Base-by-base conservation (phyloP, 495 filamentous ascomycete species). In the Trichoderma virens region DNA sequence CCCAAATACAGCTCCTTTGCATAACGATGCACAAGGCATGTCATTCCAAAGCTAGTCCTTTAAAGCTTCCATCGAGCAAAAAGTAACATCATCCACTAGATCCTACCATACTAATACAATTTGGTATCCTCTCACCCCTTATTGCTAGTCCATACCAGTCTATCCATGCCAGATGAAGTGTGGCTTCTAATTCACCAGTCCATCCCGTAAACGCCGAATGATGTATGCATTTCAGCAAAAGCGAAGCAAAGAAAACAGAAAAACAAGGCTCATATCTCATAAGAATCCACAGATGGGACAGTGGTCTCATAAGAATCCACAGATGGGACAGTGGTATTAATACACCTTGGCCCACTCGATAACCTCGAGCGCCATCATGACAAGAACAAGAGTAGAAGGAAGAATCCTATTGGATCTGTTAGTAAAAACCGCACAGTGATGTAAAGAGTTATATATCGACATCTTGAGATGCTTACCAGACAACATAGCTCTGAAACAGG, bases 401-500 rank as follows among this genome's bases (percentile, higher is more conserved):
- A 98, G 84, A 65, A 98, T 98, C 90, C 90, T 91, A 64, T 45
- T 47, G 59, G 28, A 27, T 4, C 20, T 64, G 65, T 71, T 67
- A 82, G 73, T 38, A 60, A 51, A 25, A 51, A n/a, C 3, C 64
- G 27, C 39, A 63, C 47, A 41, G 5, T 13, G 31, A 25, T 23
- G 20, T 5, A 23, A 28, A 14, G 23, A 63, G 62, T 18, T 0
- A 64, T n/a, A n/a, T n/a, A n/a, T n/a, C n/a, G 20, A 20, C 30
- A 32, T 25, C 39, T 34, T 28, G 14, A 59, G 65, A 43, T 38
- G 81, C 86, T 76, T 82, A 92, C 90, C 91, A 96, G 65, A 96
- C 86, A 62, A 98, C 94, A 69, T 98, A 98, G 77, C 93, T 97
- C 81, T 97, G 93, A 82, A 98, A 96, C 23, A 98, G 76, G 56